A percentile compares a stretch with the other conserved stretches of the same genome.
Conservation (phyloP, 2,329 filamentous ascomycete genomes). For the Microdochium bolleyi region DNA sequence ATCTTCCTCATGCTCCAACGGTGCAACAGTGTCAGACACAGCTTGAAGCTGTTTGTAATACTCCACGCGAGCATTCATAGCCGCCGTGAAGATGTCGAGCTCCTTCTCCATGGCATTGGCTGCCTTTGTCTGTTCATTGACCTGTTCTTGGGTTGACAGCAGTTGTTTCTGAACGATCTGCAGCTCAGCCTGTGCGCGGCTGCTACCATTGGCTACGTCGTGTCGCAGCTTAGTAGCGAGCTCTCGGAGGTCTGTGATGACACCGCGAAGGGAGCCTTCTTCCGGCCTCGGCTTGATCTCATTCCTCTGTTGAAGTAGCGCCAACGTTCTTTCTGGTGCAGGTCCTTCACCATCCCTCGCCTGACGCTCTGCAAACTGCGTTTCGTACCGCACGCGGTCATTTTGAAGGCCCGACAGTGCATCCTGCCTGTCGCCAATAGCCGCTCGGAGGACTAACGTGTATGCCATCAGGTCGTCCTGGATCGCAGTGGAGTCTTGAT, state of each 20-base stretch:
- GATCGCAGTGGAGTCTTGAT: conserved; percentile 75
- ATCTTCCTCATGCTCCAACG: conserved; percentile 57
- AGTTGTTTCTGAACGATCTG: conserved; percentile 58
- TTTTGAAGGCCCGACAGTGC: conserved; percentile 73
- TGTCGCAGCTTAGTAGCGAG: conserved; percentile 52
- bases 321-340: conserved; percentile 54
- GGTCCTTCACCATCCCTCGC: conserved; percentile 61
- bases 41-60: conserved; percentile 87
- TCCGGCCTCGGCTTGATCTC: conserved; percentile 38
- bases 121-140: conserved; percentile 43
- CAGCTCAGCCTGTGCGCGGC: conserved; percentile 54
- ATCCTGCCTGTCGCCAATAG: conserved; percentile 71
- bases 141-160: conserved; percentile 45
- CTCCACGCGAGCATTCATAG: conserved; percentile 80
- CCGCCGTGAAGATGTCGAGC: conserved; percentile 63
- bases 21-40: conserved; percentile 80
- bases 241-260: conserved; percentile 62
- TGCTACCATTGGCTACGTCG: conserved; percentile 43
- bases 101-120: conserved; percentile 53
- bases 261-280: conserved; percentile 59
- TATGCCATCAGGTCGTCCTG: conserved; percentile 89
- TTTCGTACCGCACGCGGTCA: conserved; percentile 65
- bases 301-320: conserved; percentile 39
- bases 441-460: conserved; percentile 66
- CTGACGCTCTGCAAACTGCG: conserved; percentile 48